Percentiles rank a stretch among this genome's conserved stretches.
Conservation (phyloP, 345 rosid genomes). For the Populus simonii region DNA sequence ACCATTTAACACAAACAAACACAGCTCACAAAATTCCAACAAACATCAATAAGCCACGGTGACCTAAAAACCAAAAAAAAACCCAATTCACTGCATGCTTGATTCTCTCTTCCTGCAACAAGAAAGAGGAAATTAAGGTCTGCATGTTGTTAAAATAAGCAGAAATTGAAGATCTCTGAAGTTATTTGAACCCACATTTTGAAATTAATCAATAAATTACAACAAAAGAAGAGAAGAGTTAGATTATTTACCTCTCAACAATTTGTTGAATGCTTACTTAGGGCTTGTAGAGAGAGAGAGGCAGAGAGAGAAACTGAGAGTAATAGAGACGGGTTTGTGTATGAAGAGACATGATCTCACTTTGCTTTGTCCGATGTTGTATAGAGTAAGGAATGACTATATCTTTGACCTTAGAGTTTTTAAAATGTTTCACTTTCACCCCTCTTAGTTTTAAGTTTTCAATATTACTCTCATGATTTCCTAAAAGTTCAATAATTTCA, state of each 20-base stretch:
- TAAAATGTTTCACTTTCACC: no score
- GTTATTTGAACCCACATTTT: background rate
- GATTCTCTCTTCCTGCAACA: background rate
- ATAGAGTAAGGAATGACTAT: background rate
- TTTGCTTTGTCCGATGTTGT: background rate
- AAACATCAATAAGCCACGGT: background rate
- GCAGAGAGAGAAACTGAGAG: background rate
- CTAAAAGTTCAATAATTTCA: no score
- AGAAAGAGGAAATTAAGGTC: background rate
- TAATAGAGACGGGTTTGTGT: background rate
- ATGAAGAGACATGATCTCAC: background rate
- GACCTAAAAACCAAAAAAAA: background rate
- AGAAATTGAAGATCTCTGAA: background rate
- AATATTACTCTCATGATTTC: no score
- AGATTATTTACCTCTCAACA: background rate
- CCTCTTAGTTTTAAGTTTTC: no score
- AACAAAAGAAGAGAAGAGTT: background rate
- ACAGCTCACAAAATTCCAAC: background rate
- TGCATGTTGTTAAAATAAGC: background rate
- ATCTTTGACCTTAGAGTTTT: background rate
- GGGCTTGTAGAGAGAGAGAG: background rate
- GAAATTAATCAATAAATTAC: conserved; percentile 2
- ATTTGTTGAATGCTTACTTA: background rate
- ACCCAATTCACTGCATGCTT: background rate
- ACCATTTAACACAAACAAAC: background rate